Conservation (phyloP, 192 early-diverging fungal species). For the Paraglomus brasilianum region DNA sequence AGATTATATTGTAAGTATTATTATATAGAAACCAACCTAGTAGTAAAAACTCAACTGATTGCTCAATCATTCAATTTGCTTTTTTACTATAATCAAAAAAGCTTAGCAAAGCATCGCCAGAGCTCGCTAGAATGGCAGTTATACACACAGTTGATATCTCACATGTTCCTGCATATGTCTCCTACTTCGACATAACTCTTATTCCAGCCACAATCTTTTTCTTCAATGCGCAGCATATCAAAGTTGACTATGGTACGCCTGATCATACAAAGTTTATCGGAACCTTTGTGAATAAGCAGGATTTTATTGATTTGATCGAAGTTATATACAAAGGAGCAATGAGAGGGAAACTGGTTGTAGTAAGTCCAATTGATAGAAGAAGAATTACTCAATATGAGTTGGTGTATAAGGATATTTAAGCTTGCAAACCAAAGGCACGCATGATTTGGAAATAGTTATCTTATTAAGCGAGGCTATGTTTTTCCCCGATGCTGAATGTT, state of each 20-base stretch:
- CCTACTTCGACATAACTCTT: conserved; percentile 7
- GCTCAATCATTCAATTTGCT: background rate
- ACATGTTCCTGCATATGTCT: background rate
- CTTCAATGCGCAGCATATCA: conserved; percentile 22
- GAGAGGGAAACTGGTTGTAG: conserved; percentile 1
- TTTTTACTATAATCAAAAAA: background rate
- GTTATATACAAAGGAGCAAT: conserved; percentile 13
- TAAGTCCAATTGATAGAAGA: conserved; percentile 10
- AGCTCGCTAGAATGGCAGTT: conserved; percentile 2
- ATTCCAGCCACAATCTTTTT: conserved; percentile 20
- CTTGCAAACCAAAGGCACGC: too few species aligned
- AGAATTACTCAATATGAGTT: conserved; percentile 3
- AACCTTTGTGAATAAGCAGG: conserved; percentile 6
- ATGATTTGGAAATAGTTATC: too few species aligned
- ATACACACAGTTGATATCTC: conserved; percentile 9
- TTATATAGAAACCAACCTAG: background rate
- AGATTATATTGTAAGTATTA: conserved; percentile 10
- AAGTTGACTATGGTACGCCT: conserved; percentile 16
- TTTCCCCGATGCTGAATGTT: too few species aligned
- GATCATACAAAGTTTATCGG: conserved; percentile 26
- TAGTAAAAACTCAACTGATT: too few species aligned
- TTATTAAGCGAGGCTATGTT: too few species aligned
- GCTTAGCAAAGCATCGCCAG: background rate
- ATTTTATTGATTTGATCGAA: conserved; percentile 9
- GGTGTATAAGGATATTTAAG: conserved; percentile 14